Conservation (phyloP, 306 rosid genomes). For the Vigna nakashimae region DNA sequence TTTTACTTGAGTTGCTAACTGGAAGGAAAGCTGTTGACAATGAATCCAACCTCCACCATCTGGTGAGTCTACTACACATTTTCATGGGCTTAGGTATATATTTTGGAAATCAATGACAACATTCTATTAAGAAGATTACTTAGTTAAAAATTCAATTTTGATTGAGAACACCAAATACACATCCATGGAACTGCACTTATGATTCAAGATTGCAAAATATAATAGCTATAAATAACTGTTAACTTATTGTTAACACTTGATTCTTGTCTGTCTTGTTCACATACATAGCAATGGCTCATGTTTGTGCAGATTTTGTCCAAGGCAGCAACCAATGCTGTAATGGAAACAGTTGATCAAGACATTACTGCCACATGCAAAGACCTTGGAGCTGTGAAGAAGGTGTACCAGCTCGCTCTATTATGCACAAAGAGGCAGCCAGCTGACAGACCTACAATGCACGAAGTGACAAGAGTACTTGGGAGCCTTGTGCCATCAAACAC, state of each 20-base stretch:
- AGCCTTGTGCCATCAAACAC: constrained; percentile 57
- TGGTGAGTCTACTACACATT: constrained; percentile 53
- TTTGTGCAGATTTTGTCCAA: constrained; percentile 77
- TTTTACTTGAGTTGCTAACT: constrained; percentile 88
- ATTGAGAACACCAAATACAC: neutral
- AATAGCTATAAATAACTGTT: neutral
- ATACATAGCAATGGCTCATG: neutral
- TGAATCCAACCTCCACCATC: constrained; percentile 90
- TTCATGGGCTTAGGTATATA: neutral
- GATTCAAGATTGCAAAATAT: neutral
- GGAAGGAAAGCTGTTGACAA: constrained; percentile 94
- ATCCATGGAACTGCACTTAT: neutral
- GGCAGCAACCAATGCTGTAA: constrained; percentile 81
- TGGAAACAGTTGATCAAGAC: constrained; percentile 92
- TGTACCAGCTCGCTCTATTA: constrained; percentile 84
- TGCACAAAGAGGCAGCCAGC: constrained; percentile 84
- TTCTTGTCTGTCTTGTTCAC: constrained; percentile 9
- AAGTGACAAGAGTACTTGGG: constrained; percentile 75
- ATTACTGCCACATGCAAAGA: constrained; percentile 82
- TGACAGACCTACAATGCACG: constrained; percentile 92
- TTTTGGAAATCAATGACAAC: neutral
- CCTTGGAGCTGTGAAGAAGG: constrained; percentile 80
- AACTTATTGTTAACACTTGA: neutral
- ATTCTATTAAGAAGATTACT: neutral
- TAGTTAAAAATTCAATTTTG: neutral